Evolutionary conservation across 2,329 filamentous ascomycete species (phyloP).

Genomic region (Trichoderma endophyticum): DNA sequence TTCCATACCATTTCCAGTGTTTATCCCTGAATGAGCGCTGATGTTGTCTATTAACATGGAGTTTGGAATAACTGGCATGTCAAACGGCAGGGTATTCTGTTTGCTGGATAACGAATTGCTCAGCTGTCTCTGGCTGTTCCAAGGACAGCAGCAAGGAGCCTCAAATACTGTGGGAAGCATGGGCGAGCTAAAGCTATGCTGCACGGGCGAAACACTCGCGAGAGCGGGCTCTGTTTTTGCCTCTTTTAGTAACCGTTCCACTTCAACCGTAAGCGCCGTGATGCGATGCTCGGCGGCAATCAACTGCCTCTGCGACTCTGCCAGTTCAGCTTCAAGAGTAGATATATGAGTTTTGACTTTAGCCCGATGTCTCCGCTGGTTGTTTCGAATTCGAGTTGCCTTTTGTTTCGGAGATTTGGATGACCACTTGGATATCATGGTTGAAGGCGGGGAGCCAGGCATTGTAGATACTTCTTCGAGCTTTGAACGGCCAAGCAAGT

Average conservation of each 20-base stretch:
- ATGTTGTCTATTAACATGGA: not conserved
- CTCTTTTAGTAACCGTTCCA: not conserved
- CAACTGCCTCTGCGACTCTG: not conserved
- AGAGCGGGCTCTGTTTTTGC: not conserved
- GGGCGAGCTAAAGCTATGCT: not conserved
- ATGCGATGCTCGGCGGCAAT: not conserved
- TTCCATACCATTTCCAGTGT: not conserved
- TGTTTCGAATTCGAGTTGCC: conserved; percentile 44
- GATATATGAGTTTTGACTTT: conserved; percentile 40
- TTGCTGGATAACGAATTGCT: not conserved
- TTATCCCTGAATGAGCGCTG: not conserved
- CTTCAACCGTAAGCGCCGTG: not conserved
- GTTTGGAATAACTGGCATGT: not conserved
- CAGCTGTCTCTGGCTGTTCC: not conserved
- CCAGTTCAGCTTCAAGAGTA: conserved; percentile 22
- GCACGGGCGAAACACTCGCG: too few species aligned
- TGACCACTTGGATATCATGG: conserved; percentile 4
- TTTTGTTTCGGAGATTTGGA: conserved; percentile 30
- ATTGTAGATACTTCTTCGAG: not conserved
- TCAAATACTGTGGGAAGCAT: too few species aligned
- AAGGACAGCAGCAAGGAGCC: not conserved
- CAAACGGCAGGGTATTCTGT: not conserved
- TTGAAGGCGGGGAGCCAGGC: not conserved
- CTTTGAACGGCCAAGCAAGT: not conserved
- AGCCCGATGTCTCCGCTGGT: conserved; percentile 49